Evolutionary conservation across 768 basidiomycete genomes (phyloP).

Genomic region (Tylopilus plumbeoviolaceoides): DNA sequence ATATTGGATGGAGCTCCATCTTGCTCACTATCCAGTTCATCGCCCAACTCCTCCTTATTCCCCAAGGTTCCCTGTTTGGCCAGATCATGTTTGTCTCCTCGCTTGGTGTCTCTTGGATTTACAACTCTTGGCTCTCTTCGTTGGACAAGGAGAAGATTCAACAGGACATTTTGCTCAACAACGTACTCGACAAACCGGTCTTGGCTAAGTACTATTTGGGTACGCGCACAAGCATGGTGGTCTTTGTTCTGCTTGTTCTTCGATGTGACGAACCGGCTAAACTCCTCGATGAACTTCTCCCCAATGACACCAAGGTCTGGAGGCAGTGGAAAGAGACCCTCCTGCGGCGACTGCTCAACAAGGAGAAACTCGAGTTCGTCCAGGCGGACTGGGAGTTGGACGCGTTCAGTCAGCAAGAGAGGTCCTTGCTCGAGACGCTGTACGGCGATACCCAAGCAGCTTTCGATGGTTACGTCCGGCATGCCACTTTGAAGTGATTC

Average conservation of each 20-base stretch:
- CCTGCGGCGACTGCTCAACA: conserved; percentile 10
- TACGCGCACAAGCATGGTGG: conserved; percentile 25
- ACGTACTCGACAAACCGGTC: conserved; percentile 20
- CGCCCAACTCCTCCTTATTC: conserved; percentile 33
- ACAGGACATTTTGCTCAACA: conserved; percentile 20
- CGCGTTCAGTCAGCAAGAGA: conserved; percentile 15
- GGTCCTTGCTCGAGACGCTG: conserved; percentile 19
- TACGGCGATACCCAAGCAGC: conserved; percentile 23
- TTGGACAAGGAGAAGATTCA: conserved; percentile 35
- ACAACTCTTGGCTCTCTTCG: conserved; percentile 34
- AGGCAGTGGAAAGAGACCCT: conserved; percentile 23
- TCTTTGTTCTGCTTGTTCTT: conserved; percentile 23
- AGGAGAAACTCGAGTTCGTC: conserved; percentile 23
- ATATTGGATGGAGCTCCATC: conserved; percentile 30
- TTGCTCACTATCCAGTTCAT: conserved; percentile 33
- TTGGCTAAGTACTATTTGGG: conserved; percentile 25
- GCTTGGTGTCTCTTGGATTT: conserved; percentile 33
- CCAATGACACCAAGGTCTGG: conserved; percentile 28
- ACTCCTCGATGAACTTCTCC: conserved; percentile 23
- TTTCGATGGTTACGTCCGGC: conserved; percentile 21
- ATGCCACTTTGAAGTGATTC: conserved; percentile 8
- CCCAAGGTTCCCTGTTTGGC: conserved; percentile 31
- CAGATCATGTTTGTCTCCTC: conserved; percentile 34
- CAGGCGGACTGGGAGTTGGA: conserved; percentile 21
- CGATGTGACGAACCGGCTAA: conserved; percentile 18